A percentile compares a stretch with the other conserved stretches of the same genome.
These are phyloP conservation scores for Edaphochlamys debaryana DNA, from an alignment of 139 green algal genomes.

Conservation along the genomic window DNA sequence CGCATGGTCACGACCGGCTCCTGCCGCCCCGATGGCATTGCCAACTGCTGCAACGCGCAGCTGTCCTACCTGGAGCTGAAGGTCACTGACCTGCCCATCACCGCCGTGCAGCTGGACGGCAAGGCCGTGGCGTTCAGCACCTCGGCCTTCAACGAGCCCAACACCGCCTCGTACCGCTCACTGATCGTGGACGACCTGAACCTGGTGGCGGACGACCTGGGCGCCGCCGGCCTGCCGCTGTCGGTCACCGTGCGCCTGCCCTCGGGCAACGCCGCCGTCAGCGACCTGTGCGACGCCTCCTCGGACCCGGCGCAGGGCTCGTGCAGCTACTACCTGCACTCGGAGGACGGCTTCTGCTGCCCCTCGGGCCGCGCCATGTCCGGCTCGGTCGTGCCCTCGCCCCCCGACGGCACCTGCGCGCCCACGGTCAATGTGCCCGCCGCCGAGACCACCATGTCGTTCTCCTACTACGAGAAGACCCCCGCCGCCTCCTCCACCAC, in stretches of 20 bases:
- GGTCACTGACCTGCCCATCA: slow-evolving; percentile 27
- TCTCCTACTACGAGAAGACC: slow-evolving; percentile 41
- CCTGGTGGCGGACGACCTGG: slow-evolving; percentile 15
- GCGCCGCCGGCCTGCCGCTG: slow-evolving; percentile 6
- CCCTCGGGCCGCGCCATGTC: slow-evolving; percentile 5
- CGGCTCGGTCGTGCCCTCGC: background rate
- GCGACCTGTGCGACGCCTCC: slow-evolving; percentile 37
- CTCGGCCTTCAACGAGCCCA: slow-evolving; percentile 34
- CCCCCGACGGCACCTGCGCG: background rate
- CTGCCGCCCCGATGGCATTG: slow-evolving; percentile 1
- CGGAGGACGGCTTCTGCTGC: slow-evolving; percentile 42
- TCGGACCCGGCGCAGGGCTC: background rate
- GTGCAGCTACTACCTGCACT: slow-evolving; percentile 48
- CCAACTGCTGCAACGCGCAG: slow-evolving; percentile 42
- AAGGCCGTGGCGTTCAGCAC: background rate
- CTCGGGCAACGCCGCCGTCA: background rate
- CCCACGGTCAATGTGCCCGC: slow-evolving; percentile 3
- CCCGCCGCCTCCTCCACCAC: background rate
- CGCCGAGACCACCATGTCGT: slow-evolving; percentile 30
- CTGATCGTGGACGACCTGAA: slow-evolving; percentile 39
- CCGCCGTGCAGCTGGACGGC: slow-evolving; percentile 4
- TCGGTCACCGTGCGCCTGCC: slow-evolving; percentile 15
- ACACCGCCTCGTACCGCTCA: slow-evolving; percentile 18
- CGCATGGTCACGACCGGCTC: background rate
- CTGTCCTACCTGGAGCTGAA: slow-evolving; percentile 36